Conservation (phyloP, 164 flowering plant genomes). For the Stephania cephalantha region DNA sequence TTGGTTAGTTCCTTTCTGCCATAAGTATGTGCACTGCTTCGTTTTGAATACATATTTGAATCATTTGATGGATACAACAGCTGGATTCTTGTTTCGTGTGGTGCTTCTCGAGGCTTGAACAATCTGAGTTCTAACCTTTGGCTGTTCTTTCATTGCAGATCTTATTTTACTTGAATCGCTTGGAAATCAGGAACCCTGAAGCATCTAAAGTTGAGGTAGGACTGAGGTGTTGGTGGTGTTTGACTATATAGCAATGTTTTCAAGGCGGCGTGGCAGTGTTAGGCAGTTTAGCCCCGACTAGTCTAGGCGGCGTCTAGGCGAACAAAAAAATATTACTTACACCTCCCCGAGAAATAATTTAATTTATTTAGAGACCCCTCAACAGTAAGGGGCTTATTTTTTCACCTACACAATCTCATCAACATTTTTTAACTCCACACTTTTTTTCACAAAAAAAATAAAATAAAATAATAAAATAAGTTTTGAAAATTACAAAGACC, state of each 20-base stretch:
- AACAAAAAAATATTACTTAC: no score
- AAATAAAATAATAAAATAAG: no score
- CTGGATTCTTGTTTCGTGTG: not conserved
- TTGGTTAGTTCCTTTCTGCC: not conserved
- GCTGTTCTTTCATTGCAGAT: slow-evolving; percentile 34
- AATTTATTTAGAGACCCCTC: no score
- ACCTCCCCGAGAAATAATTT: no score
- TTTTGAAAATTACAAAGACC: no score
- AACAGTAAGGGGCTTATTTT: not conserved
- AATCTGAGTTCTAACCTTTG: not conserved
- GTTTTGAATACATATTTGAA: not conserved
- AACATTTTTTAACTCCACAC: no score
- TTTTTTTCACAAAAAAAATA: no score
- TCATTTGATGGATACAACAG: not conserved
- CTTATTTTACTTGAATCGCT: slow-evolving; percentile 38
- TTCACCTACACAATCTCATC: not conserved
- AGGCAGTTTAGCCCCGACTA: no score
- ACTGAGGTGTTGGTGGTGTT: not conserved
- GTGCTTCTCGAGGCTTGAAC: not conserved
- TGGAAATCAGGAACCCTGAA: slow-evolving; percentile 39
- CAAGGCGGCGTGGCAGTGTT: not conserved
- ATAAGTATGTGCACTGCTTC: not conserved
- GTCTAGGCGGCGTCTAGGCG: no score
- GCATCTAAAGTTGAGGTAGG: slow-evolving; percentile 31
- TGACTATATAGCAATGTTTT: not conserved